Evolutionary conservation across 1,284 basidiomycete species (phyloP).

Genomic region (Ceratobasidium papillatum): DNA sequence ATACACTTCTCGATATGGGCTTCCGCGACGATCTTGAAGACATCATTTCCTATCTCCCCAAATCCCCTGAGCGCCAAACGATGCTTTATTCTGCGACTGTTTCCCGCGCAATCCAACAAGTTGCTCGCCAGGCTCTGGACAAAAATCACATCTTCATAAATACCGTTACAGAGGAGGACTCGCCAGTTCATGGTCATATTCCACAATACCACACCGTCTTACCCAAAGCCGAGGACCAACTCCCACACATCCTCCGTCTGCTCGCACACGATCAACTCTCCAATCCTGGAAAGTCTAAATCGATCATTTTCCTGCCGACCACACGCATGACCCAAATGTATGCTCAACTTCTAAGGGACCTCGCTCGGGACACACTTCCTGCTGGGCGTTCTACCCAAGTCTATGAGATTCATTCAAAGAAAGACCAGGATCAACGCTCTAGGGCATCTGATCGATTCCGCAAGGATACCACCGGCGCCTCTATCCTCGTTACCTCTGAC

Average conservation of each 20-base stretch:
- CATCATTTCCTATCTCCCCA: constrained; percentile 76
- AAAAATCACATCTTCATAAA: constrained; percentile 70
- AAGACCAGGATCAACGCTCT: constrained; percentile 72
- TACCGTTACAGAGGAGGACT: constrained; percentile 62
- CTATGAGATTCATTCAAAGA: constrained; percentile 90
- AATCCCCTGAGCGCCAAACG: constrained; percentile 77
- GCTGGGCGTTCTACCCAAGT: constrained; percentile 63
- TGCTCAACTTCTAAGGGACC: constrained; percentile 66
- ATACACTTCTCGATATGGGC: constrained; percentile 95
- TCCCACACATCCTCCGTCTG: constrained; percentile 82
- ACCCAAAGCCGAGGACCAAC: constrained; percentile 69
- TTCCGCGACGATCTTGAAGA: constrained; percentile 90
- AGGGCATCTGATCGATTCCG: constrained; percentile 75
- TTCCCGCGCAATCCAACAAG: constrained; percentile 68
- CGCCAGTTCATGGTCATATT: constrained; percentile 79
- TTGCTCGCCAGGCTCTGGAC: constrained; percentile 64
- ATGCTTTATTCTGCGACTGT: constrained; percentile 92
- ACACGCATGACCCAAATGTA: constrained; percentile 87
- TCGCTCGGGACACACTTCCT: constrained; percentile 58
- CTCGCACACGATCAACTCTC: constrained; percentile 90
- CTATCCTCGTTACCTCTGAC: constrained; percentile 86
- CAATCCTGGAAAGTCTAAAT: constrained; percentile 77
- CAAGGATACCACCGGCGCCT: constrained; percentile 63
- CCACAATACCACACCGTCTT: constrained; percentile 86
- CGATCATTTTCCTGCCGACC: constrained; percentile 90